These are phyloP conservation scores for Citrus unshiu DNA, from an alignment of 345 rosid species.

Conservation along the genomic window DNA sequence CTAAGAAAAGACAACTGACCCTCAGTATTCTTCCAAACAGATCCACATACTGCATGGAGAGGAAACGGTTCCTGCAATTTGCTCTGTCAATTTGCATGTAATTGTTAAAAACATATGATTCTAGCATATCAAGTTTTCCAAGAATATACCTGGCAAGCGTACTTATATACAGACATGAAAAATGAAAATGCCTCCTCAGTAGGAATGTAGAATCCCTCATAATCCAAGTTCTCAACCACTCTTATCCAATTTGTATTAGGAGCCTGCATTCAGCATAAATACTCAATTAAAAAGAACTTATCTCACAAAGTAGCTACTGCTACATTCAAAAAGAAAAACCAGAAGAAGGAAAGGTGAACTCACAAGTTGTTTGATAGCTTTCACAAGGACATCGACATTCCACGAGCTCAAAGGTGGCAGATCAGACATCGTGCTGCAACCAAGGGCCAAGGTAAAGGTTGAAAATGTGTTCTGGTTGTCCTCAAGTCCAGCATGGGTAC, in stretches of 20 bases:
- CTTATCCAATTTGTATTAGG: slow-evolving; percentile 75
- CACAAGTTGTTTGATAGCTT: slow-evolving; percentile 74
- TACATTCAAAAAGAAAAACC: slow-evolving; percentile 4
- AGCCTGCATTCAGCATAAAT: slow-evolving; percentile 48
- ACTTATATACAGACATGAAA: slow-evolving; percentile 70
- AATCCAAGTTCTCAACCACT: slow-evolving; percentile 79
- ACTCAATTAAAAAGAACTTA: background rate
- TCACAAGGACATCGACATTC: slow-evolving; percentile 71
- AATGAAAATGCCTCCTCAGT: slow-evolving; percentile 78
- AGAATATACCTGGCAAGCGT: slow-evolving; percentile 72
- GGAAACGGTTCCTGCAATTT: slow-evolving; percentile 83
- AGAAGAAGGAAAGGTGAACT: slow-evolving; percentile 21
- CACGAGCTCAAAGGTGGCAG: slow-evolving; percentile 52
- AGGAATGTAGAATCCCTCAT: slow-evolving; percentile 82
- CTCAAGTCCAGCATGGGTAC: slow-evolving; percentile 51
- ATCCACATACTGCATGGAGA: slow-evolving; percentile 74
- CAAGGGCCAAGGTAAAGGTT: slow-evolving; percentile 70
- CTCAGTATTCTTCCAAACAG: slow-evolving; percentile 79
- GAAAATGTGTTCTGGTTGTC: slow-evolving; percentile 58
- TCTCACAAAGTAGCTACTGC: background rate
- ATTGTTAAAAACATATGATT: background rate
- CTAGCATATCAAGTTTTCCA: background rate
- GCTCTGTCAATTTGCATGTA: background rate
- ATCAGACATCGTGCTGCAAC: slow-evolving; percentile 49
- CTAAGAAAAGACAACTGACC: slow-evolving; percentile 89